These are phyloP conservation scores for Fusarium incarnatum DNA, from an alignment of 2,329 filamentous ascomycete species.

Conservation along the genomic window DNA sequence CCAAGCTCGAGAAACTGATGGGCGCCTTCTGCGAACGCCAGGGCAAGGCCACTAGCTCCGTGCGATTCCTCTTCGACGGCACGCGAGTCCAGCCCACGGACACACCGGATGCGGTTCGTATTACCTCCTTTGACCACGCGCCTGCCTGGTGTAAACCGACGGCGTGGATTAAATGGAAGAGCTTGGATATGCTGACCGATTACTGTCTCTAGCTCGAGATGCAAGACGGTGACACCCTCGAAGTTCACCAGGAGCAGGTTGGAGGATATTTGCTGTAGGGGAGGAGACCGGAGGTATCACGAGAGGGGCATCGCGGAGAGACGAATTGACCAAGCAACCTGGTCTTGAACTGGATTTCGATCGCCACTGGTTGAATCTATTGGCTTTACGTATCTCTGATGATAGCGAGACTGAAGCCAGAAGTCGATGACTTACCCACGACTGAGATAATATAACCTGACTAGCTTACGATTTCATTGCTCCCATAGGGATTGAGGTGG, in stretches of 20 bases:
- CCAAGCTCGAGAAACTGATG: slow-evolving; percentile 97
- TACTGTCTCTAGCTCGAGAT: slow-evolving; percentile 81
- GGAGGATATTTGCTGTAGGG: slow-evolving; percentile 67
- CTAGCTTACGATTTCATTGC: not conserved
- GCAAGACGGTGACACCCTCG: slow-evolving; percentile 93
- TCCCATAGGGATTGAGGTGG: not conserved
- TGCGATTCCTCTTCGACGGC: slow-evolving; percentile 97
- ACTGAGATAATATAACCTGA: slow-evolving; percentile 50
- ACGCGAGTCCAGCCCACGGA: slow-evolving; percentile 89
- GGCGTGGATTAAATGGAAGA: not conserved
- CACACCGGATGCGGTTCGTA: slow-evolving; percentile 88
- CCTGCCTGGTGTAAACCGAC: not conserved
- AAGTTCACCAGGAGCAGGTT: slow-evolving; percentile 98
- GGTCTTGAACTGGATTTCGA: slow-evolving; percentile 32
- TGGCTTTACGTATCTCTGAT: slow-evolving; percentile 41
- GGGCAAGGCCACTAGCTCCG: slow-evolving; percentile 85
- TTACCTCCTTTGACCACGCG: slow-evolving; percentile 3
- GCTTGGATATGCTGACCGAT: slow-evolving; percentile 20
- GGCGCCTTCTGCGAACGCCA: slow-evolving; percentile 96
- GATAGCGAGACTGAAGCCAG: slow-evolving; percentile 32
- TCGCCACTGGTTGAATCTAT: slow-evolving; percentile 20
- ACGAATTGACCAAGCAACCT: slow-evolving; percentile 17
- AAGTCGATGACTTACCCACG: slow-evolving; percentile 44
- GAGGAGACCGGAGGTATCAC: slow-evolving; percentile 1
- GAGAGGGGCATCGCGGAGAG: slow-evolving; percentile 10